Conservation (phyloP, 139 green algal species). For the Coelastrella sp. region DNA sequence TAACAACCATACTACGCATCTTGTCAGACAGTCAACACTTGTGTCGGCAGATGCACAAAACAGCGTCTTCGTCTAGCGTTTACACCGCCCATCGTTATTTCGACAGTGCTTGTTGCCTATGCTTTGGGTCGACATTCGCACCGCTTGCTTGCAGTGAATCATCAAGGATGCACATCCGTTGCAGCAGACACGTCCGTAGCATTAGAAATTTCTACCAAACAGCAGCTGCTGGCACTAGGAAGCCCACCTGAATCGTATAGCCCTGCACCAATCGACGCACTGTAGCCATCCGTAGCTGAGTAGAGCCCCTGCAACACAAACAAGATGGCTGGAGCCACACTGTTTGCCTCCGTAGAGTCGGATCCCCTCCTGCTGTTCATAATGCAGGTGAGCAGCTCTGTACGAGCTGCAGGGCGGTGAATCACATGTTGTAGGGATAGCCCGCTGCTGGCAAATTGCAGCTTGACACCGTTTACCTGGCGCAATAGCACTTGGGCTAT, state of each 20-base stretch:
- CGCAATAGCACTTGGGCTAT: too few species aligned
- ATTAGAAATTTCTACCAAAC: slow-evolving; percentile 31
- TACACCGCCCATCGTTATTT: too few species aligned
- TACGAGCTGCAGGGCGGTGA: neutral
- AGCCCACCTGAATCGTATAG: slow-evolving; percentile 11
- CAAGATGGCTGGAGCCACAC: neutral
- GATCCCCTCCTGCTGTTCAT: slow-evolving; percentile 14
- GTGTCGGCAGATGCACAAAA: too few species aligned
- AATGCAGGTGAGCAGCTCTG: slow-evolving; percentile 18
- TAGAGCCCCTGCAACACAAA: neutral
- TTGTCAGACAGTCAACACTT: too few species aligned
- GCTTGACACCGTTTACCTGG: neutral
- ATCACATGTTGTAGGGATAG: too few species aligned
- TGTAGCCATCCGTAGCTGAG: neutral
- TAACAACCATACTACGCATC: too few species aligned
- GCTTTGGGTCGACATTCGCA: too few species aligned
- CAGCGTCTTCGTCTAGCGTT: too few species aligned
- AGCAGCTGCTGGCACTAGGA: slow-evolving; percentile 34
- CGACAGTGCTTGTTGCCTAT: too few species aligned
- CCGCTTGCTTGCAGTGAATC: too few species aligned
- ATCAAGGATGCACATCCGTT: neutral
- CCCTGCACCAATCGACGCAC: too few species aligned
- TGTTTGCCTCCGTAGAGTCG: neutral
- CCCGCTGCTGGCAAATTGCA: too few species aligned
- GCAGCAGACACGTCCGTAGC: slow-evolving; percentile 35